phyloP scores from a whole-genome alignment of 2,329 filamentous ascomycete genomes.

The Colletotrichum acutatum region DNA sequence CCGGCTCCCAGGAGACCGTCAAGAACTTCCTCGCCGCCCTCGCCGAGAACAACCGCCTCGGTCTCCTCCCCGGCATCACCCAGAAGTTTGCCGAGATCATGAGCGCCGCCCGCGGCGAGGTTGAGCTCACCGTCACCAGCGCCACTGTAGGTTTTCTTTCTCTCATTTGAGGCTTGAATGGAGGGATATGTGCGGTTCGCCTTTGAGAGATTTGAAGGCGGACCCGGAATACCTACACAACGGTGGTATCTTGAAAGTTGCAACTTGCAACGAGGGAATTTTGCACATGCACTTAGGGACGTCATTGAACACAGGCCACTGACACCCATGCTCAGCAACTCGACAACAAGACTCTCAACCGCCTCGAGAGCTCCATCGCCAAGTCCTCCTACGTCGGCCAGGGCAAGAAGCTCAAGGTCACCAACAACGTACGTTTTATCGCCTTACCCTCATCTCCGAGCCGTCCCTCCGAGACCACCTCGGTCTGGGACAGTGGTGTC shows the following conservation, averaged over 20 bases:
- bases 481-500: neutral
- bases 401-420: conserved; percentile 98
- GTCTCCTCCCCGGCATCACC: conserved; percentile 82
- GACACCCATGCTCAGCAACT: conserved; percentile 69
- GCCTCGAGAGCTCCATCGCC: conserved; percentile 86
- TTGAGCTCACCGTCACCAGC: conserved; percentile 92
- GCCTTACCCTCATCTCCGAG: neutral
- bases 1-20: conserved; percentile 79
- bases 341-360: conserved; percentile 85
- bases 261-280: neutral
- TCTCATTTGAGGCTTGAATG: neutral
- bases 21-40: conserved; percentile 94
- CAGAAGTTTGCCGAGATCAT: conserved; percentile 91
- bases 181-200: neutral
- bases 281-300: neutral
- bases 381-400: conserved; percentile 90
- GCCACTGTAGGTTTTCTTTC: conserved; percentile 74
- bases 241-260: neutral
- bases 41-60: conserved; percentile 95
- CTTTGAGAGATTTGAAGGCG: neutral
- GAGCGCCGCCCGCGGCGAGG: conserved; percentile 88
- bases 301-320: conserved; percentile 29
- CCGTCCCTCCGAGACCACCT: neutral
- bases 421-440: conserved; percentile 75
- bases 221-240: neutral